These are phyloP conservation scores for Leucocoprinus sp. DNA, from an alignment of 768 basidiomycete genomes.

Conservation along the genomic window DNA sequence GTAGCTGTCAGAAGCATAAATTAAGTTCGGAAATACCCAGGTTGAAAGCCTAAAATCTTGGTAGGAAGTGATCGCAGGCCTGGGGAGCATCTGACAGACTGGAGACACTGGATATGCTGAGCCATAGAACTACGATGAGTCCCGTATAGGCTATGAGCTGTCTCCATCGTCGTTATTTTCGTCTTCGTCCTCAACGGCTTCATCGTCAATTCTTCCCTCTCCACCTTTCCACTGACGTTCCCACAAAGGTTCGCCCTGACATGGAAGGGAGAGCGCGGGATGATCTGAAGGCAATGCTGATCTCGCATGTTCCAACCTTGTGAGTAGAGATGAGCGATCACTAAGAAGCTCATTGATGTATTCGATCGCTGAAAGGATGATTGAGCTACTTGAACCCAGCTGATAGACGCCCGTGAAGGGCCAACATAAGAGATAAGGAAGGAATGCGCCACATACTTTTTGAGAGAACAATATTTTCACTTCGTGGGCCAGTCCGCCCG, in stretches of 20 bases:
- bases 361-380: conserved; percentile 62
- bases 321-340: conserved; percentile 47
- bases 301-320: conserved; percentile 54
- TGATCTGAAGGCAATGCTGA: conserved; percentile 51
- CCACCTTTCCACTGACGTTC: conserved; percentile 83
- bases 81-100: too few relatives aligned
- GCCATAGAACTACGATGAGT: background rate
- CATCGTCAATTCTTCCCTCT: conserved; percentile 37
- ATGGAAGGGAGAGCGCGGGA: conserved; percentile 36
- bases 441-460: conserved; percentile 66
- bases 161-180: conserved; percentile 17
- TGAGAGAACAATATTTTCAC: conserved; percentile 81
- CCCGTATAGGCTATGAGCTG: background rate
- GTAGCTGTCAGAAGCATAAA: too few relatives aligned
- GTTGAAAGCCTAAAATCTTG: too few relatives aligned
- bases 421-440: conserved; percentile 3
- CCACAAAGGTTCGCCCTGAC: conserved; percentile 46
- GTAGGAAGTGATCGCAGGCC: too few relatives aligned
- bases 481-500: conserved; percentile 81
- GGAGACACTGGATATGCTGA: too few relatives aligned
- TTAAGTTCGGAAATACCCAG: too few relatives aligned
- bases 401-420: conserved; percentile 4
- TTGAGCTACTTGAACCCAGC: conserved; percentile 5
- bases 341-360: conserved; percentile 62
- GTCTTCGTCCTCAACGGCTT: conserved; percentile 40